These are phyloP conservation scores for Colletotrichum phormii DNA, from an alignment of 2,329 filamentous ascomycete species.

Conservation along the genomic window DNA sequence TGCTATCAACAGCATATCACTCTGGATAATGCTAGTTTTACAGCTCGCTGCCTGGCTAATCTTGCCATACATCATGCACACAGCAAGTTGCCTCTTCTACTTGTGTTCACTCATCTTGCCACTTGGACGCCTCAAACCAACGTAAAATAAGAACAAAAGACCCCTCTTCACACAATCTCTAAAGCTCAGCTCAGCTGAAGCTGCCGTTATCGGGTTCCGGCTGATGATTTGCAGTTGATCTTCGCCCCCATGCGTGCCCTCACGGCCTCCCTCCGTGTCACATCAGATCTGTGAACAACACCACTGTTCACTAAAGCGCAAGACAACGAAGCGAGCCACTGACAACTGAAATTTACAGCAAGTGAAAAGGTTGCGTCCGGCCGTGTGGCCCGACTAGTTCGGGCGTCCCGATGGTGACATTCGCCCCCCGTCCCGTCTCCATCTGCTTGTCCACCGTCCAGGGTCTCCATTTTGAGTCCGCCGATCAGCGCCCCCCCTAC, in stretches of 20 bases:
- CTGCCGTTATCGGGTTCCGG: slow-evolving; percentile 1
- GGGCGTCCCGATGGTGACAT: slow-evolving; percentile 15
- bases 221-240: slow-evolving; percentile 9
- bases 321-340: background rate
- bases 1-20: background rate
- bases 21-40: too few relatives aligned
- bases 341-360: background rate
- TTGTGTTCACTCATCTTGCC: slow-evolving; percentile 1
- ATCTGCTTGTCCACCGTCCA: background rate
- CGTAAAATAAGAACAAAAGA: background rate
- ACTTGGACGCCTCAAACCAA: background rate
- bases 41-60: background rate
- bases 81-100: background rate
- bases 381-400: slow-evolving; percentile 16
- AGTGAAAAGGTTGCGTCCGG: background rate
- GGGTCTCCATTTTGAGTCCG: background rate
- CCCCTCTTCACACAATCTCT: background rate
- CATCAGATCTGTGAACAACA: slow-evolving; percentile 13
- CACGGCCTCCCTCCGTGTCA: background rate
- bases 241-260: background rate
- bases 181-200: background rate
- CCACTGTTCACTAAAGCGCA: background rate
- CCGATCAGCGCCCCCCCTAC: slow-evolving; percentile 16
- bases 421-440: background rate
- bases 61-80: slow-evolving; percentile 2